phyloP scores from a whole-genome alignment of 2,329 filamentous ascomycete species.

The Onygena corvina region DNA sequence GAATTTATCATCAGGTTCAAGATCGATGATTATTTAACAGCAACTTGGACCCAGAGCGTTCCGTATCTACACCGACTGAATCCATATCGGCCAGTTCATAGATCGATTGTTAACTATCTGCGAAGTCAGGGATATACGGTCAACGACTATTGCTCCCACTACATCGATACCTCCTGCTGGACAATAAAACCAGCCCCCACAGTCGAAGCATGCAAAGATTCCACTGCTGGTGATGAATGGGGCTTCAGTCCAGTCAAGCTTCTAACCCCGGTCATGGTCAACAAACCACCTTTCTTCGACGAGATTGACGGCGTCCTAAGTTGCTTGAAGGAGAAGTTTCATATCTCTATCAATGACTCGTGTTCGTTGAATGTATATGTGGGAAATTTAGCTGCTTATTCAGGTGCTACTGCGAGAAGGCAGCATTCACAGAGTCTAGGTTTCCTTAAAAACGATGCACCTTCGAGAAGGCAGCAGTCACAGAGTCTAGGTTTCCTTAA shows the following conservation, averaged over 20 bases:
- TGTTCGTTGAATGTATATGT: constrained; percentile 22
- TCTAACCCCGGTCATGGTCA: constrained; percentile 11
- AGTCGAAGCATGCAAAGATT: constrained; percentile 6
- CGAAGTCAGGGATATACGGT: constrained; percentile 9
- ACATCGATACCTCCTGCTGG: constrained; percentile 9
- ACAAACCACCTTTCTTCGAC: constrained; percentile 10
- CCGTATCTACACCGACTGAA: neutral
- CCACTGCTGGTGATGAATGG: constrained; percentile 9
- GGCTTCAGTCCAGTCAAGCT: constrained; percentile 14
- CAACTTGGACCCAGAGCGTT: neutral
- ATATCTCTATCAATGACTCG: constrained; percentile 17
- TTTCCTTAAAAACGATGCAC: constrained; percentile 14
- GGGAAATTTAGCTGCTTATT: constrained; percentile 13
- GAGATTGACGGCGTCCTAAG: constrained; percentile 13
- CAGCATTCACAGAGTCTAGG: constrained; percentile 8
- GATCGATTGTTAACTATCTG: constrained; percentile 11
- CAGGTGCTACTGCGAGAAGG: neutral
- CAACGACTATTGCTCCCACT: constrained; percentile 9
- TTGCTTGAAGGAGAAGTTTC: constrained; percentile 12
- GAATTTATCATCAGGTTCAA: constrained; percentile 16
- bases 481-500: constrained; percentile 16
- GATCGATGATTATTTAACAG: neutral
- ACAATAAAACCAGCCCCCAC: constrained; percentile 9
- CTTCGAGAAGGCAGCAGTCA: neutral
- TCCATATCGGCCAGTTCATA: constrained; percentile 9